Percentiles rank a stretch among this genome's conserved stretches.
Evolutionary conservation across 805 yeast genomes (phyloP).

Genomic region (Monosporozyma solicola): DNA sequence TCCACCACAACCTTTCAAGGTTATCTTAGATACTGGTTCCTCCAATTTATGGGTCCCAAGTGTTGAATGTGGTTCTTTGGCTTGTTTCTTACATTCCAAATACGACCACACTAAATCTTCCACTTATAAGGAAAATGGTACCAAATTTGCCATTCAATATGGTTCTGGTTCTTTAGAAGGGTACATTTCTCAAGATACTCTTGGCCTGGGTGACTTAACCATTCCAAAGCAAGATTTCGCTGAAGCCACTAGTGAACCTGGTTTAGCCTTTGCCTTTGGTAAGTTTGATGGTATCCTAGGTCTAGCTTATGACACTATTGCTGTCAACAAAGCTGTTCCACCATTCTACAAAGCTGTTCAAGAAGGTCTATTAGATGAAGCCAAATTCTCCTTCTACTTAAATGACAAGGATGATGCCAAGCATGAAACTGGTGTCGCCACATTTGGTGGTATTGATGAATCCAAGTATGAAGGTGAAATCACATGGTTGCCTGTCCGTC

Average conservation of each 20-base stretch:
- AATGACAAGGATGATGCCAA: constrained; percentile 66
- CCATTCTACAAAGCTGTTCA: constrained; percentile 86
- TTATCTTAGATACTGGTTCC: constrained; percentile 91
- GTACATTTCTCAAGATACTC: constrained; percentile 76
- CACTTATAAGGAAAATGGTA: constrained; percentile 78
- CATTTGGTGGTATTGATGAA: constrained; percentile 90
- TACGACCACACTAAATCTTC: constrained; percentile 80
- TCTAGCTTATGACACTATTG: constrained; percentile 83
- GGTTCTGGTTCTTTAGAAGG: constrained; percentile 94
- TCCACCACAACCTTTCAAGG: constrained; percentile 90
- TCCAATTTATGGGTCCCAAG: constrained; percentile 97
- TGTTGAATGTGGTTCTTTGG: constrained; percentile 79
- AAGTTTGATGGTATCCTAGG: constrained; percentile 98
- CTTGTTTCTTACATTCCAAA: constrained; percentile 89
- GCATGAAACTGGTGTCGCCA: constrained; percentile 80
- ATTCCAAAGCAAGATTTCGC: constrained; percentile 91
- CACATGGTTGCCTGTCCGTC: constrained; percentile 94
- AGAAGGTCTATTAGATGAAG: constrained; percentile 71
- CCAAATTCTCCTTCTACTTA: constrained; percentile 82
- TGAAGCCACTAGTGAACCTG: constrained; percentile 96
- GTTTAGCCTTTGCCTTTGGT: constrained; percentile 96
- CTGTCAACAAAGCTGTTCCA: constrained; percentile 84
- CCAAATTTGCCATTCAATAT: constrained; percentile 76
- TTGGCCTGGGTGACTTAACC: constrained; percentile 63
- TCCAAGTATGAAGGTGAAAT: constrained; percentile 71